A percentile compares a stretch with the other conserved stretches of the same genome.
Conservation (phyloP, 208 protist species). For the Wallacemonas sp. region DNA sequence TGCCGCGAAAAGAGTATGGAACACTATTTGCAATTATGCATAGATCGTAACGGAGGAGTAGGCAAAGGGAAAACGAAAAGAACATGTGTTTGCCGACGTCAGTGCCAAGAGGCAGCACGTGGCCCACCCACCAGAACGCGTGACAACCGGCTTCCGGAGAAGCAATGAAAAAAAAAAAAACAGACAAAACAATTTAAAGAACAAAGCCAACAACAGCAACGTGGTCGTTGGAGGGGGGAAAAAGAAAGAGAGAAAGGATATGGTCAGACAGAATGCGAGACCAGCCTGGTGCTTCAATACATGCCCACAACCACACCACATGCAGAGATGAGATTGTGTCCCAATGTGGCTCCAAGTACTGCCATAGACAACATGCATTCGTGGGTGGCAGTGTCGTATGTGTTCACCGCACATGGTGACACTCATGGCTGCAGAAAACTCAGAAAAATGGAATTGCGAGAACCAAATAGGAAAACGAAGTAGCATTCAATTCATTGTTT, state of each 20-base stretch:
- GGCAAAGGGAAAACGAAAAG: constrained; percentile 14
- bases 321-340: too few species aligned
- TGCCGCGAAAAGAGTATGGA: too few species aligned
- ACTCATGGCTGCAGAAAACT: too few species aligned
- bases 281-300: neutral
- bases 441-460: too few species aligned
- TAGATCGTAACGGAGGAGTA: constrained; percentile 4
- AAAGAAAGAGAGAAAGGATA: constrained; percentile 14
- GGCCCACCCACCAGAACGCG: neutral
- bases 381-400: too few species aligned
- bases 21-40: too few species aligned
- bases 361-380: too few species aligned
- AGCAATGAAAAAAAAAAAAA: neutral
- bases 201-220: neutral
- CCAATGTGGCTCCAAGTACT: too few species aligned
- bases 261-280: neutral
- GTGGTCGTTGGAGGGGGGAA: neutral
- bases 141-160: neutral
- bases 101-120: neutral
- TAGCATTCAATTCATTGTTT: too few species aligned
- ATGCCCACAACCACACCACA: too few species aligned
- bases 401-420: too few species aligned
- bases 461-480: too few species aligned
- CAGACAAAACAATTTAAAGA: neutral
- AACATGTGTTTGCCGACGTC: constrained; percentile 7